Percentiles rank a stretch among this genome's conserved stretches.
Conservation (phyloP, 225 moss, liverwort and hornwort genomes). For the Polytrichum commune region DNA sequence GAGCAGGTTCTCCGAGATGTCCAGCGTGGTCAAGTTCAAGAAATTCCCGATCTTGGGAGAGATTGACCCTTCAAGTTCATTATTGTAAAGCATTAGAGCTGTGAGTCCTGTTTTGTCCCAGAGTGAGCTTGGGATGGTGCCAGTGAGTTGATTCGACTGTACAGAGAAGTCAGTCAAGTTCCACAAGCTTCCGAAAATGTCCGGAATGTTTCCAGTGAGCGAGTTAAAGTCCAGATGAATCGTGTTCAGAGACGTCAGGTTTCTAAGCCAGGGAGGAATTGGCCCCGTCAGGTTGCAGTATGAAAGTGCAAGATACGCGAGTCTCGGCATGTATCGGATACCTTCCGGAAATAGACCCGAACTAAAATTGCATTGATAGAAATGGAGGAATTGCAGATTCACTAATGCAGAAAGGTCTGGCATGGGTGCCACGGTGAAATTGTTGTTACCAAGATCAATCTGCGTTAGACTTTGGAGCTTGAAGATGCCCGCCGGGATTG, state of each 20-base stretch:
- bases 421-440: constrained; percentile 4
- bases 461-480: constrained; percentile 4
- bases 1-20: constrained; percentile 15
- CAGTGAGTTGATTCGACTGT: constrained; percentile 11
- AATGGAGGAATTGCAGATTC: constrained; percentile 9
- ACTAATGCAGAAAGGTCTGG: constrained; percentile 5
- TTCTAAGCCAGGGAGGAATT: constrained; percentile 13
- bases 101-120: constrained; percentile 12
- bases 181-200: constrained; percentile 18
- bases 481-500: constrained; percentile 19
- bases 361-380: not conserved
- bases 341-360: constrained; percentile 13
- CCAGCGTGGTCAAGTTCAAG: constrained; percentile 1
- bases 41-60: constrained; percentile 12
- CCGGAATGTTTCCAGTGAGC: constrained; percentile 21
- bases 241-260: constrained; percentile 14
- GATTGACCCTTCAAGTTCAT: constrained; percentile 12
- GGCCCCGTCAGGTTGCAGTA: constrained; percentile 18
- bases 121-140: constrained; percentile 15
- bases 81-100: constrained; percentile 6
- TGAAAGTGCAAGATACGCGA: constrained; percentile 4
- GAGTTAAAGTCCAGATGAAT: constrained; percentile 16
- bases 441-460: constrained; percentile 2
- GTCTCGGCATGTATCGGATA: constrained; percentile 14
- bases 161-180: constrained; percentile 7